Evolutionary conservation across 495 filamentous ascomycete genomes (phyloP), one percentile per base, ranked within the genome.

Genomic region (Jackrogersella multiformis): DNA sequence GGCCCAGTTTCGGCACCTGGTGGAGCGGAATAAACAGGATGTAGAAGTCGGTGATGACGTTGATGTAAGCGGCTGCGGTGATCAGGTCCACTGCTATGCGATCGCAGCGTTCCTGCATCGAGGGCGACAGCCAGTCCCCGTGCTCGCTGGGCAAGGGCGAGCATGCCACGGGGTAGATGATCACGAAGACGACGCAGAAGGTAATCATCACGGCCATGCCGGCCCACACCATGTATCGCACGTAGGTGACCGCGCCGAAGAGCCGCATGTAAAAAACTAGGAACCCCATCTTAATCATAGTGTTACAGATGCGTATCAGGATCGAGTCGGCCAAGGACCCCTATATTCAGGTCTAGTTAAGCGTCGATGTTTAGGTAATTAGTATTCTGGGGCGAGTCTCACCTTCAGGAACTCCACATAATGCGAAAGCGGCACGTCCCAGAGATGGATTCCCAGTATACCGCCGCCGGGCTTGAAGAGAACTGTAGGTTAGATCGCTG

Each of bases 131-230:
- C 21, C 66, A 67, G 53, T 63, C 66, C 1, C 66, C 74, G 35
- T 79, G 71, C 62, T 78, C 77, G 56, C 69, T 76, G 8, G 79
- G 71, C 66, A 76, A 72, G 36, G 79, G 80, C 4, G 72, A 71
- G 24, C 66, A 69, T 16, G 61, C 39, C 39, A 64, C 59, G 7
- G 64, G 12, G 18, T 61, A 42, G 15, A 57, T 35, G 8, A 69
- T 46, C 1, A 69, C 28, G 30, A 64, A 52, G 30, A 32, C 54
- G 15, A 60, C 10, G 32, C 36, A 44, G 10, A 64, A 69, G 34
- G 26, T 53, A 4, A 60, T 20, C 32, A 69, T 60, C 4, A 49
- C 54, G 13, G 21, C 39, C 39, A 69, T 51, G 5, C 66, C 66
- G 15, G 35, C 45, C 66, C 66, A 64, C 8, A 69, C 48, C 66